A percentile compares a stretch with the other conserved stretches of the same genome.
Evolutionary conservation across 441 rosid genomes (phyloP).

Genomic region (Corymbia citriodora): DNA sequence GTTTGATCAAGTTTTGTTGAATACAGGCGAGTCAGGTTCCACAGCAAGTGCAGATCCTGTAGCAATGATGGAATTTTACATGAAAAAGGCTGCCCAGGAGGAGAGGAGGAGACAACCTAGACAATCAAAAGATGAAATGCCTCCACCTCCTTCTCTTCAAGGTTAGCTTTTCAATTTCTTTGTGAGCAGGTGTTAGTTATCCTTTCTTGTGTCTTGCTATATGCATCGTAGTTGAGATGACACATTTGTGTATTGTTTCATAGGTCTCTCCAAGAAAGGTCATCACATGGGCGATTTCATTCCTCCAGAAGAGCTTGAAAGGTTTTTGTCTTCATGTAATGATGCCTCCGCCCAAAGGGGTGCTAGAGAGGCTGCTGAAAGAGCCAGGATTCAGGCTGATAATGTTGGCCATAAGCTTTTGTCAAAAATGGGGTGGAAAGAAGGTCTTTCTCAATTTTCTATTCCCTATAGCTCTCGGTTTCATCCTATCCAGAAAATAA

Average conservation of each 20-base stretch:
- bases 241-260: not conserved
- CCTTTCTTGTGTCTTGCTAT: not conserved
- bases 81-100: slow-evolving; percentile 97
- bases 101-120: slow-evolving; percentile 88
- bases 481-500: not conserved
- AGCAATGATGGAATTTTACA: slow-evolving; percentile 97
- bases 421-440: slow-evolving; percentile 99
- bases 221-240: not conserved
- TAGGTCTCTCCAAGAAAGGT: slow-evolving; percentile 55
- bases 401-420: slow-evolving; percentile 92
- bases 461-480: not conserved
- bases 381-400: slow-evolving; percentile 90
- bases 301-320: slow-evolving; percentile 91
- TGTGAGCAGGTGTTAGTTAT: not conserved
- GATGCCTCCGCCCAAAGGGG: slow-evolving; percentile 64
- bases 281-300: slow-evolving; percentile 99
- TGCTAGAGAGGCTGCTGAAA: slow-evolving; percentile 65
- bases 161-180: slow-evolving; percentile 30
- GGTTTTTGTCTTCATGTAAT: slow-evolving; percentile 77
- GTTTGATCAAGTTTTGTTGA: not conserved
- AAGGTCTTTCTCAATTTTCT: slow-evolving; percentile 38
- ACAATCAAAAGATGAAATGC: slow-evolving; percentile 97
- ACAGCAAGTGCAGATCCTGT: slow-evolving; percentile 66
- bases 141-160: slow-evolving; percentile 92
- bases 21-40: not conserved